Percentiles rank a stretch among this genome's conserved stretches.
phyloP scores from a whole-genome alignment of 2,329 filamentous ascomycete species.

The Pseudogymnoascus sp. region DNA sequence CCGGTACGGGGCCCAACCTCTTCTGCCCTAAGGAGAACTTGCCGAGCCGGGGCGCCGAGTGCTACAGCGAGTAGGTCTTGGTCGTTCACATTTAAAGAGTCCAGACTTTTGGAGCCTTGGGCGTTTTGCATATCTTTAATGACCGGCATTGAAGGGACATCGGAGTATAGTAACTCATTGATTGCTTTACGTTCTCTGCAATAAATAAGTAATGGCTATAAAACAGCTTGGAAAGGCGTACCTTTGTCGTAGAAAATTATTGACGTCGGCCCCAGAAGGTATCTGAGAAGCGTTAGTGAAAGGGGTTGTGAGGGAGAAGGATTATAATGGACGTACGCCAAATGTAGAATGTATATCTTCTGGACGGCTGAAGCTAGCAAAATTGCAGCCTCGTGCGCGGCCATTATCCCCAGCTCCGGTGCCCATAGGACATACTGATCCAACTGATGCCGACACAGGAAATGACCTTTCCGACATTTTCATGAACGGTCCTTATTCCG shows the following conservation, averaged over 20 bases:
- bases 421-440: conserved; percentile 14
- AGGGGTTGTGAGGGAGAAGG: background rate
- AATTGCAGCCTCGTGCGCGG: conserved; percentile 27
- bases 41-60: conserved; percentile 44
- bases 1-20: conserved; percentile 42
- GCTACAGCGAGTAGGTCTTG: conserved; percentile 43
- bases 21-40: conserved; percentile 44
- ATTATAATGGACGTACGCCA: conserved; percentile 21
- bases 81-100: conserved; percentile 39
- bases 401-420: conserved; percentile 18
- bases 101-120: conserved; percentile 36
- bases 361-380: conserved; percentile 25
- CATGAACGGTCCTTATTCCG: conserved; percentile 7
- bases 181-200: conserved; percentile 34
- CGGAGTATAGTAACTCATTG: conserved; percentile 20
- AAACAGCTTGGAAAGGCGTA: conserved; percentile 15
- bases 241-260: conserved; percentile 39
- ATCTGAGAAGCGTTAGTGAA: conserved; percentile 28
- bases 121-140: conserved; percentile 42
- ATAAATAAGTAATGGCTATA: conserved; percentile 5
- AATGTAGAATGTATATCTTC: conserved; percentile 29
- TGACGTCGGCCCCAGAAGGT: conserved; percentile 35
- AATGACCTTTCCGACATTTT: conserved; percentile 19
- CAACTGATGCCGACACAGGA: conserved; percentile 16
- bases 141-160: conserved; percentile 21